A percentile compares a stretch with the other conserved stretches of the same genome.
Conservation (phyloP, 2,329 filamentous ascomycete species). For the Aplosporella prunicola region DNA sequence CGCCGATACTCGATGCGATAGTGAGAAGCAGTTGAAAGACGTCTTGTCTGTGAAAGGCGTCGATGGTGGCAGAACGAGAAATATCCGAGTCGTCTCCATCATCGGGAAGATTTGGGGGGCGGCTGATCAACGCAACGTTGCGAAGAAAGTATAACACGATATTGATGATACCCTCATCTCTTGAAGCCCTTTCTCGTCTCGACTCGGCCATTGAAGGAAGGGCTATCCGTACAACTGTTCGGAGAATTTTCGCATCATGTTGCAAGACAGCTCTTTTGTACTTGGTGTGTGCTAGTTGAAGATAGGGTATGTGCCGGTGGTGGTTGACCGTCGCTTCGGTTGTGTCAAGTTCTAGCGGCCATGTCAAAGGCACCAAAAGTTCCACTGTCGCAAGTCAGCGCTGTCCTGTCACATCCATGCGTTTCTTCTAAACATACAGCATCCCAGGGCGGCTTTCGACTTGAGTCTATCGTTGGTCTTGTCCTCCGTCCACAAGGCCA, state of each 20-base stretch:
- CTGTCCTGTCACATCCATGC: background rate
- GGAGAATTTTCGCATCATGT: slow-evolving; percentile 68
- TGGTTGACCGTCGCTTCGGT: slow-evolving; percentile 86
- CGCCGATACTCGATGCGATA: slow-evolving; percentile 82
- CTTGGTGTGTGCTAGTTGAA: slow-evolving; percentile 75
- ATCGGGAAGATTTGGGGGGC: slow-evolving; percentile 60
- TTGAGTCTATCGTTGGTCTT: slow-evolving; percentile 64
- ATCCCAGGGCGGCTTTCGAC: slow-evolving; percentile 71
- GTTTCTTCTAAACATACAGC: slow-evolving; percentile 38
- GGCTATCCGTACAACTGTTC: slow-evolving; percentile 69
- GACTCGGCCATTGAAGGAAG: slow-evolving; percentile 77
- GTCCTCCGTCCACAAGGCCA: slow-evolving; percentile 72
- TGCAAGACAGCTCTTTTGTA: slow-evolving; percentile 89
- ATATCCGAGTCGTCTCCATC: slow-evolving; percentile 87
- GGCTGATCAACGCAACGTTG: slow-evolving; percentile 77
- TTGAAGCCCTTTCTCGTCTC: slow-evolving; percentile 61
- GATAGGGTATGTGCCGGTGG: slow-evolving; percentile 79
- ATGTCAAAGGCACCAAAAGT: slow-evolving; percentile 83
- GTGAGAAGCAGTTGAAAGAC: slow-evolving; percentile 79
- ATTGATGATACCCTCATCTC: slow-evolving; percentile 89
- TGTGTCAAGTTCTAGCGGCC: slow-evolving; percentile 75
- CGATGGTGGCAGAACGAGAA: slow-evolving; percentile 77
- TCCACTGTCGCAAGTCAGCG: slow-evolving; percentile 50
- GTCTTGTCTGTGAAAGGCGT: slow-evolving; percentile 83
- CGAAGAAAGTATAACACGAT: slow-evolving; percentile 80